These are phyloP conservation scores for Phaeoacremonium minimum DNA, from an alignment of 2,329 filamentous ascomycete species.

Conservation along the genomic window DNA sequence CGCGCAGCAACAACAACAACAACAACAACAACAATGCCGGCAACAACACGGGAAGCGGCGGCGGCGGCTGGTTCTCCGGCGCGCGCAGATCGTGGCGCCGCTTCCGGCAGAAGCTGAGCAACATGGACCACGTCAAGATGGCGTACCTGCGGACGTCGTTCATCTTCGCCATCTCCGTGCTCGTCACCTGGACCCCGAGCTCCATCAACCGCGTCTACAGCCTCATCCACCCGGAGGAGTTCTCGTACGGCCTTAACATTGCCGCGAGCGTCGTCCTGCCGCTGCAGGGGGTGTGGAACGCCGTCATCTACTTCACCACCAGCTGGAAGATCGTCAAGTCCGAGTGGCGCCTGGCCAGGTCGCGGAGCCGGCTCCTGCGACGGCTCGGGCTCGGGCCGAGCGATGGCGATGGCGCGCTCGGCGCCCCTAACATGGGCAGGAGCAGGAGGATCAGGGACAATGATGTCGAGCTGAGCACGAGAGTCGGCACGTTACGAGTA, in stretches of 20 bases:
- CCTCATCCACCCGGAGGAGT: slow-evolving; percentile 47
- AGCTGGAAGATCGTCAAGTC: slow-evolving; percentile 41
- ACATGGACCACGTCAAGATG: slow-evolving; percentile 54
- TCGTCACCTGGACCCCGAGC: slow-evolving; percentile 61
- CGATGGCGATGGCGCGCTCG: neutral
- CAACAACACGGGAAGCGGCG: neutral
- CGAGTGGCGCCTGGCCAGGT: slow-evolving; percentile 15
- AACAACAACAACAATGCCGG: neutral
- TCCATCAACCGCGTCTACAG: slow-evolving; percentile 72
- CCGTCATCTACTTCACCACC: slow-evolving; percentile 69
- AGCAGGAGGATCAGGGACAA: neutral
- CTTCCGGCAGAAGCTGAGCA: slow-evolving; percentile 26
- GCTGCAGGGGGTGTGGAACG: slow-evolving; percentile 77
- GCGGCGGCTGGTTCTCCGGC: neutral
- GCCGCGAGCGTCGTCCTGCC: slow-evolving; percentile 68
- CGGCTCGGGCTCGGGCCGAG: neutral
- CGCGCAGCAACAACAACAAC: neutral
- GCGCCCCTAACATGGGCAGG: neutral
- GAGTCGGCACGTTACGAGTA: slow-evolving; percentile 15
- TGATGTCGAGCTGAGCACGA: slow-evolving; percentile 25
- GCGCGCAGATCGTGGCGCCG: too few relatives aligned
- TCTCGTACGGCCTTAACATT: slow-evolving; percentile 63
- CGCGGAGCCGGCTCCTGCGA: neutral
- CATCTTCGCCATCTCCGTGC: slow-evolving; percentile 55
- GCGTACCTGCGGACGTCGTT: slow-evolving; percentile 58